Percentiles rank a stretch among this genome's conserved stretches.
Conservation (phyloP, 78 protist genomes). For the Dictyostelium citrinum region DNA sequence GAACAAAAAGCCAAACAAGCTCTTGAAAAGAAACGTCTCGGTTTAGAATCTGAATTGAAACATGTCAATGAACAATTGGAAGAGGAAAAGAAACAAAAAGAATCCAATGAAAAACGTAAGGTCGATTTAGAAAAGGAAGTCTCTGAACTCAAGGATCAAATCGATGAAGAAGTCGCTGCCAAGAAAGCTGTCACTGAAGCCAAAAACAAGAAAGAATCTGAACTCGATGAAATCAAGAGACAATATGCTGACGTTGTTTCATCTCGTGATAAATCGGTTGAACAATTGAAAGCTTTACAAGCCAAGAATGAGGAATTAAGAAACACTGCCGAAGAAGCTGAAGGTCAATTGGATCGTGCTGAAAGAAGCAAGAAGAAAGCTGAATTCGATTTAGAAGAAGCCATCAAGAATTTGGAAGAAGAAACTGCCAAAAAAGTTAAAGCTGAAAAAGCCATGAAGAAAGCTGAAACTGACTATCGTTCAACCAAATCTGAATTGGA, state of each 20-base stretch:
- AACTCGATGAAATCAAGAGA: conserved; percentile 69
- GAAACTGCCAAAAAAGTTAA: conserved; percentile 57
- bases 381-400: conserved; percentile 72
- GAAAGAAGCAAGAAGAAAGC: conserved; percentile 74
- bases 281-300: conserved; percentile 65
- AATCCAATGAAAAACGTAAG: conserved; percentile 41
- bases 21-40: conserved; percentile 14
- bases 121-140: conserved; percentile 76
- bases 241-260: conserved; percentile 77
- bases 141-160: conserved; percentile 28
- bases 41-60: conserved; percentile 55
- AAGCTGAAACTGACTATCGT: conserved; percentile 69
- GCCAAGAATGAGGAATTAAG: conserved; percentile 66
- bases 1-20: conserved; percentile 74
- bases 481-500: conserved; percentile 11
- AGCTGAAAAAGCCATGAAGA: conserved; percentile 54
- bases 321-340: conserved; percentile 64
- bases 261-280: conserved; percentile 64
- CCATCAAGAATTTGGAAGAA: conserved; percentile 41
- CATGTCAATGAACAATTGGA: conserved; percentile 58
- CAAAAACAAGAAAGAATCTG: conserved; percentile 60
- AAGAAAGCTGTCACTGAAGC: conserved; percentile 49
- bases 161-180: conserved; percentile 57
- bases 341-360: conserved; percentile 73
- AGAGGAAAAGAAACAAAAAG: conserved; percentile 66